Base-by-base conservation (phyloP, 768 basidiomycete species). In the Crucibulum laeve region DNA sequence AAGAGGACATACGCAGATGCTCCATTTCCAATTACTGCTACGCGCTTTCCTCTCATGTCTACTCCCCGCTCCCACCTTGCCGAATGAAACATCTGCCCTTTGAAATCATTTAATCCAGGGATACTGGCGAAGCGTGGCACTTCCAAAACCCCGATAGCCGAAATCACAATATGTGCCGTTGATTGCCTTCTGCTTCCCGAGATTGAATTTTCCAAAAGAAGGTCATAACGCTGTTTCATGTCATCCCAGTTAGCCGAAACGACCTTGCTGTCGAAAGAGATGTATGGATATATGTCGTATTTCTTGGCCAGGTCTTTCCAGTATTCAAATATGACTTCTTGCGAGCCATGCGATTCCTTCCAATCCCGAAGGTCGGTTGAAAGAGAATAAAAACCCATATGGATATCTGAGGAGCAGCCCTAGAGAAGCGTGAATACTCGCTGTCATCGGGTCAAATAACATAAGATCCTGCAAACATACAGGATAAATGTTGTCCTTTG, bases 11-110 rank as follows among this genome's bases (percentile, higher is more conserved):
- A 79, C 70, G 71, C 77, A 24, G 76, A 76, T 28, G 70, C 69
- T 1, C 76, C 81, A 48, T 78, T 80, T 6, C 80, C 82, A 46
- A 82, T 68, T 4, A 84, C 73, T 1, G 72, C 80, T 4, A 84
- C 69, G 6, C 63, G 60, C 54, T 79, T 79, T 5, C 64, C 64
- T 30, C 32, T 14, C 13, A 43, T 30, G 25, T 62, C 52, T 11
- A 69, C 56, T 8, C 60, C 59, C 1, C 56, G 42, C 22, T 69
- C 53, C 78, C 80, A 84, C 13, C 62, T 49, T 5, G 76, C 73
- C 4, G 77, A 75, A 55, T 82, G 81, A 46, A 79, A 82, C 32
- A 67, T 55, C 4, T 53, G 38, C 1, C 82, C 80, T 40, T 70
- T 60, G 58, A 81, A 82, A 3, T 44, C 46, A 6, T 60, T 59